Base-by-base conservation (phyloP, 1,139 yeast species). In the Magnusiomyces clavatus region DNA sequence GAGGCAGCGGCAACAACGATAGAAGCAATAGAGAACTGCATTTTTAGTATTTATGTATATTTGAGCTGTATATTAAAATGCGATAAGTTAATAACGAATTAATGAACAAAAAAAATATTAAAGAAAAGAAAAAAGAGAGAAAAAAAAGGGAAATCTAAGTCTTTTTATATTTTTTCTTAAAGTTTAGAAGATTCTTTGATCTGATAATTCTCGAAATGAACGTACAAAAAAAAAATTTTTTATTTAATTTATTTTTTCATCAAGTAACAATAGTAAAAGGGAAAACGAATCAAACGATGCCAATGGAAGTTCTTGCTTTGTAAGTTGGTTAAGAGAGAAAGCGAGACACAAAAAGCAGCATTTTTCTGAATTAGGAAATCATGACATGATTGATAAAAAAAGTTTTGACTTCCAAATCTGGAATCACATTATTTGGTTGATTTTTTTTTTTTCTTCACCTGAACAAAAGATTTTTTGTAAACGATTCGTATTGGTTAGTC, bases 1-100 rank as follows among this genome's bases (percentile, higher is more conserved):
- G 46, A 12, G 37, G 54, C 47, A 34, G 81, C 47, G 24, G 48
- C 42, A 37, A 36, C 14, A 16, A 46, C 43, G 29, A 48, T 14
- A n/a, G 37, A 29, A 19, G 46, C 20, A 42, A 52, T 34, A 47
- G 53, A 46, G 38, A 50, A 35, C 49, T 50, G 47, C 55, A 53
- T 53, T 35, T 10, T 52, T 16, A n/a, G 34, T 37, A 46, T 35
- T 36, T 17, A 41, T 19, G 35, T 13, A 12, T 41, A 1, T n/a
- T n/a, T n/a, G n/a, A n/a, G n/a, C n/a, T n/a, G n/a, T n/a, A n/a
- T n/a, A n/a, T n/a, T n/a, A n/a, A n/a, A n/a, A n/a, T 39, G 31
- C 16, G n/a, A 11, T 8, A 36, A 17, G 17, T 11, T 13, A 6
- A 11, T n/a, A 35, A 36, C 29, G 17, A 24, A 35, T 14, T n/a